Percentiles rank a stretch among this genome's conserved stretches.
phyloP scores from a whole-genome alignment of 257 asterid genomes.

The Coffea canephora region DNA sequence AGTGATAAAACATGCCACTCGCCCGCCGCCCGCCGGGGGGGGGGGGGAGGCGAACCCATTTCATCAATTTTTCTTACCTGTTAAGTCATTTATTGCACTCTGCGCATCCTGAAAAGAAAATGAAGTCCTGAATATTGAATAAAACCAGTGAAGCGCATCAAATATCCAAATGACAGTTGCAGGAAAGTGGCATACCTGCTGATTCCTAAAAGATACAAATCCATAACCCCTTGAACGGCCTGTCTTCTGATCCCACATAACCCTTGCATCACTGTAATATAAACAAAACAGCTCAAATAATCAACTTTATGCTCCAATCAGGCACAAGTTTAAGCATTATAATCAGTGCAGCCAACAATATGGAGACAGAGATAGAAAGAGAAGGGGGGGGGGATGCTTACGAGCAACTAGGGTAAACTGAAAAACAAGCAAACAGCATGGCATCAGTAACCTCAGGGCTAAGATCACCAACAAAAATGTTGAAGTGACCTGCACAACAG shows the following conservation, averaged over 20 bases:
- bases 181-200: constrained; percentile 50
- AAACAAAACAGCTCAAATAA: constrained; percentile 16
- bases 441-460: constrained; percentile 97
- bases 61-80: constrained; percentile 47
- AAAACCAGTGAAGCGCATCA: constrained; percentile 9
- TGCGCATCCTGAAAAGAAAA: constrained; percentile 79
- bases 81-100: constrained; percentile 78
- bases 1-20: neutral
- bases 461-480: constrained; percentile 93
- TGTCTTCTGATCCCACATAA: constrained; percentile 97
- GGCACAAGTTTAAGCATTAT: neutral
- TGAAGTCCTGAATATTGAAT: constrained; percentile 8
- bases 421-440: constrained; percentile 74
- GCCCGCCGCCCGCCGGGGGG: neutral
- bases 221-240: constrained; percentile 97
- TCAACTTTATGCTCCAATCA: neutral
- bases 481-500: constrained; percentile 63
- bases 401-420: constrained; percentile 82
- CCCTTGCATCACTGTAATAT: constrained; percentile 79
- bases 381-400: constrained; percentile 38
- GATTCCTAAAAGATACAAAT: constrained; percentile 90
- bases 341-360: neutral
- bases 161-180: neutral
- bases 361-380: neutral
- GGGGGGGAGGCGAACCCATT: too few relatives aligned